Percentiles rank a stretch among this genome's conserved stretches.
Conservation (phyloP, 148 eudicot species). For the Drosera capensis region DNA sequence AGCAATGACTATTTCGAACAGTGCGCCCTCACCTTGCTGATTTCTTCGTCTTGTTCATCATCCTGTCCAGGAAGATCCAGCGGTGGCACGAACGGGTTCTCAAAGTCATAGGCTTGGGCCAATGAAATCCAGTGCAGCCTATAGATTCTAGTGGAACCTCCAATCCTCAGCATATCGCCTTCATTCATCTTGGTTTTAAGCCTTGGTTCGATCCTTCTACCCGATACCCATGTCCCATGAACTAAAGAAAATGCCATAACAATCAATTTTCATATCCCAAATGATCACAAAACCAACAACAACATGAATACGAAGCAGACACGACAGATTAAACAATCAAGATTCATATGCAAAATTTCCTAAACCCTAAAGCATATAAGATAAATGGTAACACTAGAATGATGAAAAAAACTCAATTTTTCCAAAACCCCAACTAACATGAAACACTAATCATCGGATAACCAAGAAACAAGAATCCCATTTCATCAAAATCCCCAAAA, state of each 20-base stretch:
- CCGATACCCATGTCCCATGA: background rate
- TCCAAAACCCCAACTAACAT: too few relatives aligned
- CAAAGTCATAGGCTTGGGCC: background rate
- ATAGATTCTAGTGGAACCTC: constrained; percentile 3
- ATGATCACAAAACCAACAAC: background rate
- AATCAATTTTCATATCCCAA: constrained; percentile 2
- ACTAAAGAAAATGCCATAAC: background rate
- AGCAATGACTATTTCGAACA: too few relatives aligned
- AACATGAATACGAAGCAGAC: background rate
- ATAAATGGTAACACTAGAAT: too few relatives aligned
- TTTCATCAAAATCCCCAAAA: too few relatives aligned
- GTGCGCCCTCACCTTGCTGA: background rate
- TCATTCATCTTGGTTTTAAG: background rate
- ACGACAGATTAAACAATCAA: too few relatives aligned
- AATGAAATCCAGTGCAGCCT: background rate
- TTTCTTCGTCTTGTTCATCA: background rate
- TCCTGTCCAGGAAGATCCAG: background rate
- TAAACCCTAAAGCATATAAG: too few relatives aligned
- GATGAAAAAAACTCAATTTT: too few relatives aligned
- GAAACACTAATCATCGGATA: too few relatives aligned
- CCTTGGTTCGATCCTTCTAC: background rate
- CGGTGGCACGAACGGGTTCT: constrained; percentile 25
- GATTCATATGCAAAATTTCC: too few relatives aligned
- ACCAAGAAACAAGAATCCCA: too few relatives aligned
- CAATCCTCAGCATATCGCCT: background rate